Percentiles rank a stretch among this genome's conserved stretches.
Conservation (phyloP, 2,329 filamentous ascomycete species). For the Phaeosphaeria sp. region DNA sequence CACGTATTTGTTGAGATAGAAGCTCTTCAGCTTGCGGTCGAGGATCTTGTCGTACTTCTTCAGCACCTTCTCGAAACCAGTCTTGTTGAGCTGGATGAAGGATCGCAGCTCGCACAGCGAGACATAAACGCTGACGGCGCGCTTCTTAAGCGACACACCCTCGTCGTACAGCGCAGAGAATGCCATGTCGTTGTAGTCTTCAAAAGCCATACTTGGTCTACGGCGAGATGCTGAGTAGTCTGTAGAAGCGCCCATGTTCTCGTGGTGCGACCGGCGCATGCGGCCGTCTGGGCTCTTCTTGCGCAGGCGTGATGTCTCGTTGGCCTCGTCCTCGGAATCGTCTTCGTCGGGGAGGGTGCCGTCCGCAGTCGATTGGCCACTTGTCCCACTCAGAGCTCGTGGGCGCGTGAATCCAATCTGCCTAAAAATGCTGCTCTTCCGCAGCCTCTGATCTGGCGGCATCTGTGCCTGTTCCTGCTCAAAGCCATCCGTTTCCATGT, state of each 20-base stretch:
- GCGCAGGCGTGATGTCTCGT: conserved; percentile 53
- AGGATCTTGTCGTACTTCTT: conserved; percentile 99
- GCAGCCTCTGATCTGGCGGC: conserved; percentile 47
- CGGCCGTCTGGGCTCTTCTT: conserved; percentile 49
- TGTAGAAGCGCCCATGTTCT: conserved; percentile 68
- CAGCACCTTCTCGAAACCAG: conserved; percentile 92
- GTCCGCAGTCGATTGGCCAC: conserved; percentile 48
- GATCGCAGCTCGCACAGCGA: conserved; percentile 94
- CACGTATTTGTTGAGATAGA: conserved; percentile 78
- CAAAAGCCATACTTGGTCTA: conserved; percentile 70
- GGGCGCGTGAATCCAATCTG: conserved; percentile 54
- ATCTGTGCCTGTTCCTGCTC: conserved; percentile 47
- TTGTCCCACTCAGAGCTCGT: conserved; percentile 54
- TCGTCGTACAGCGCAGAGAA: conserved; percentile 73
- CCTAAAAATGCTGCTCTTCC: conserved; percentile 61
- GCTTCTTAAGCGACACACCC: conserved; percentile 89
- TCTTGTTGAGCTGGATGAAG: conserved; percentile 94
- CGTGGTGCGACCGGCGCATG: conserved; percentile 26
- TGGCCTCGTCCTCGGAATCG: conserved; percentile 66
- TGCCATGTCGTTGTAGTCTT: conserved; percentile 80
- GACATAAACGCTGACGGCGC: conserved; percentile 86
- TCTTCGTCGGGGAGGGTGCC: conserved; percentile 60
- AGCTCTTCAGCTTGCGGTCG: conserved; percentile 77
- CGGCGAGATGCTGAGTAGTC: conserved; percentile 66
- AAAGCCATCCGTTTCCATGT: conserved; percentile 59